Conservation (phyloP, 2,329 filamentous ascomycete genomes). For the Fusarium devonianum region DNA sequence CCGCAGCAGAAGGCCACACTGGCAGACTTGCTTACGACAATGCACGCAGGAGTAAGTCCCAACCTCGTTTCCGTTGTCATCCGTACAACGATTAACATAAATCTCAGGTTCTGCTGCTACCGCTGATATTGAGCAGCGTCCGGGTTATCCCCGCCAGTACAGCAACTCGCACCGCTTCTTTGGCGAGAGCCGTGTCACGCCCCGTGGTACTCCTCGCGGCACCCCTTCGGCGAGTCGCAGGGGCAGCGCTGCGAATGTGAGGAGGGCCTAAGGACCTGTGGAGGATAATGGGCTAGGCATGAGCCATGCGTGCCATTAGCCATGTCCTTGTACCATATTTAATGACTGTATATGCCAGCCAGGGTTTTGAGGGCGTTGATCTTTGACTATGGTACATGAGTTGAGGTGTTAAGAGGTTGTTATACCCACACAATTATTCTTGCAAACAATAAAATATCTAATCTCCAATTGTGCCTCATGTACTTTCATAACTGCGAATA, state of each 20-base stretch:
- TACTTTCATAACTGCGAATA: no score
- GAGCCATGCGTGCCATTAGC: no score
- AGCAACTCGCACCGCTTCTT: slow-evolving; percentile 53
- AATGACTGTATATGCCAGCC: not conserved
- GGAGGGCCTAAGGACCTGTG: no score
- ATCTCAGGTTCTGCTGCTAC: slow-evolving; percentile 35
- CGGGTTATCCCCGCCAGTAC: slow-evolving; percentile 41
- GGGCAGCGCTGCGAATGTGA: slow-evolving; percentile 9
- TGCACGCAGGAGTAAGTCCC: slow-evolving; percentile 42
- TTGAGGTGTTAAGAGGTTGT: not conserved
- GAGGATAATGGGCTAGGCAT: no score
- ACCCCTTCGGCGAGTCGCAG: slow-evolving; percentile 48
- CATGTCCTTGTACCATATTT: not conserved
- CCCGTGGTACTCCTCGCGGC: slow-evolving; percentile 47
- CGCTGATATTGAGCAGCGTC: slow-evolving; percentile 22
- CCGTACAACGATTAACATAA: slow-evolving; percentile 10
- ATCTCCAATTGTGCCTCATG: no score
- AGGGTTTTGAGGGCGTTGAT: not conserved
- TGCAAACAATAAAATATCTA: no score
- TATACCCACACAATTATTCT: no score
- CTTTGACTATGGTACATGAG: not conserved
- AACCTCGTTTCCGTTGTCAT: rapidly evolving
- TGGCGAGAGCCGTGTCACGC: slow-evolving; percentile 51
- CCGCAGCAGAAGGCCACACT: slow-evolving; percentile 41
- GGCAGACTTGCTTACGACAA: slow-evolving; percentile 39